A percentile compares a stretch with the other conserved stretches of the same genome.
phyloP scores from a whole-genome alignment of 2,329 filamentous ascomycete genomes.

The Penicillium polonicum region DNA sequence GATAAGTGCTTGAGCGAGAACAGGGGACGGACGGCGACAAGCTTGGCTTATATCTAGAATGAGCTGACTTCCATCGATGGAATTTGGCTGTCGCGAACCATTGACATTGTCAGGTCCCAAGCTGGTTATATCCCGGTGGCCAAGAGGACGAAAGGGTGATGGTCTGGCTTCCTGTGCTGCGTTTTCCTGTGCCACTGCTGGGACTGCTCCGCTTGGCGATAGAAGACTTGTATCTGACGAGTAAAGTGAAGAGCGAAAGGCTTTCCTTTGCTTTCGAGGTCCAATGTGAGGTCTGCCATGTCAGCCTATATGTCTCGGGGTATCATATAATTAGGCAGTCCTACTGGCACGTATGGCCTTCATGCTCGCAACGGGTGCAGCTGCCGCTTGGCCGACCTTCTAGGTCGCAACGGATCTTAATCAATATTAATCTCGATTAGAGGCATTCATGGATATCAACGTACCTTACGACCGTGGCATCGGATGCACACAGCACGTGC shows the following conservation, averaged over 20 bases:
- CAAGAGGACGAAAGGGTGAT: background rate
- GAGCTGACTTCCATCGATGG: background rate
- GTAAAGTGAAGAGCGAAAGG: background rate
- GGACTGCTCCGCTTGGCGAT: background rate
- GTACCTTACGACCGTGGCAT: constrained; percentile 10
- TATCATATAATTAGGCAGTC: background rate
- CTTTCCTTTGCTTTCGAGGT: background rate
- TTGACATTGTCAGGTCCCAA: background rate
- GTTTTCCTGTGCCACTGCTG: background rate
- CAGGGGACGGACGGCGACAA: background rate
- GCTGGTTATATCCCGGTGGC: background rate
- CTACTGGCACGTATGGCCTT: constrained; percentile 7
- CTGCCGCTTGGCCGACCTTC: constrained; percentile 4
- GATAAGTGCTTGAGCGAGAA: constrained; percentile 1
- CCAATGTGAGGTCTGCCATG: constrained; percentile 1
- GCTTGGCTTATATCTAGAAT: constrained; percentile 4
- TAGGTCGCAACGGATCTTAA: constrained; percentile 12
- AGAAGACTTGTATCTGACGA: background rate
- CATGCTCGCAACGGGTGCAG: constrained; percentile 9
- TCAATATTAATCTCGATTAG: background rate
- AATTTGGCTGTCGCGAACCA: background rate
- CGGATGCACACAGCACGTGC: constrained; percentile 9
- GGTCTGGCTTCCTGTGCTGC: background rate
- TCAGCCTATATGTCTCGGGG: background rate
- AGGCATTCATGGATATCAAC: background rate